Base-by-base conservation (phyloP, 2,329 filamentous ascomycete species). In the Seiridium unicorne region DNA sequence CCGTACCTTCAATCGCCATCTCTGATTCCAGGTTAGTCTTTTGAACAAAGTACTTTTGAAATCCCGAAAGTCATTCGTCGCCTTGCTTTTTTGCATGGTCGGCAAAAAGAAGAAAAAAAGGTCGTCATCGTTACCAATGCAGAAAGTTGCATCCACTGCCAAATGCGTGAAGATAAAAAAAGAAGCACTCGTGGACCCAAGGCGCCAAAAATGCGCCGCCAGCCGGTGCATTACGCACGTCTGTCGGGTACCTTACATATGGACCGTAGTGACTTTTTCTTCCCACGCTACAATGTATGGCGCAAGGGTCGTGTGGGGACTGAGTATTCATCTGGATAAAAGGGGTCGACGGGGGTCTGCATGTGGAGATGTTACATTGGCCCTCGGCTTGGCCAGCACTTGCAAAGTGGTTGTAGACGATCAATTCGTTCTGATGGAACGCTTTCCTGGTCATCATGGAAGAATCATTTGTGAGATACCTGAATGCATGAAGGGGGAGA, bases 161-260 rank as follows among this genome's bases (percentile, higher is more conserved):
- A 13, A 7, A 42, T 42, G 38, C 38, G 38, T 13, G 38, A 8
- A 13, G 38, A 42, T 42, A 42, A 42, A 42, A 42, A 42, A 42
- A 42, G 38, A 42, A 42, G 38, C 38, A 42, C 38, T 7, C 7
- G 38, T 13, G 18, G 18, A 26, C 18, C 18, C 18, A 26, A 26
- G 18, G 18, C 18, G 18, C 18, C 18, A 26, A 26, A 26, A 26
- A 26, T 26, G 18, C 18, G 18, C 18, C 18, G 18, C 18, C 18
- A 26, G 18, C 18, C 49, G 42, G 26, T 38, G 62, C 60, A 65
- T 67, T 63, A 63, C 61, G 63, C 62, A 64, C 61, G 18, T 26
- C 13, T 42, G 46, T 65, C 66, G 66, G 66, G 66, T 68, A 68
- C 66, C 66, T 68, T 68, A 60, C 18, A 26, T 26, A 26, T 26